Evolutionary conservation across 106 monocot species (phyloP).

Genomic region (Dendrobium nobile): DNA sequence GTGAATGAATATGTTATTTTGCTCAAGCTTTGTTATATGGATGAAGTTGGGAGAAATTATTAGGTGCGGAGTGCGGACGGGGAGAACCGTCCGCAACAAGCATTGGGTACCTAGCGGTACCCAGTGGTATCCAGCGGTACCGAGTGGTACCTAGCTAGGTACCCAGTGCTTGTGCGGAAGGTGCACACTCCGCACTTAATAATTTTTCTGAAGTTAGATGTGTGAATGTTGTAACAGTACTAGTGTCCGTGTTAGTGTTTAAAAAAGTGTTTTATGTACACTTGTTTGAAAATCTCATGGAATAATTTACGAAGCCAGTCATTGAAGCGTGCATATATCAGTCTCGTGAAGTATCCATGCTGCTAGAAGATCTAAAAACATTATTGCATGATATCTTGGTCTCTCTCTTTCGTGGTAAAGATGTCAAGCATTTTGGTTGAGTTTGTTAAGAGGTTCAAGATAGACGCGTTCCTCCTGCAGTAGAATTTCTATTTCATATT

Average conservation of each 20-base stretch:
- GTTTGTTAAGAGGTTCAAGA: too few species aligned
- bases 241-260: not conserved
- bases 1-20: not conserved
- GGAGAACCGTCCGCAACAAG: too few species aligned
- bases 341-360: too few species aligned
- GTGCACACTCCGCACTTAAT: too few species aligned
- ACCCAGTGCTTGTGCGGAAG: too few species aligned
- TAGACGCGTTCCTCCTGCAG: too few species aligned
- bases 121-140: too few species aligned
- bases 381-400: slow-evolving; percentile 1
- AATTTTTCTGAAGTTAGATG: not conserved
- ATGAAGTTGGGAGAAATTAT: too few species aligned
- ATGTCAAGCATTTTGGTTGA: not conserved
- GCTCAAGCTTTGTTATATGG: not conserved
- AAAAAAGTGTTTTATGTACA: not conserved
- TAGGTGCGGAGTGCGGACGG: too few species aligned
- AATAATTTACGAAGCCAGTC: not conserved
- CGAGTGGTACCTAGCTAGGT: too few species aligned
- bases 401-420: not conserved
- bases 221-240: not conserved
- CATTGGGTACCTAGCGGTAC: too few species aligned
- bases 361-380: not conserved
- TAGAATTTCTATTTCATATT: too few species aligned
- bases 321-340: not conserved
- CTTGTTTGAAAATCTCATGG: not conserved